phyloP scores from a whole-genome alignment of 768 basidiomycete species.

The Galerina sulciceps region DNA sequence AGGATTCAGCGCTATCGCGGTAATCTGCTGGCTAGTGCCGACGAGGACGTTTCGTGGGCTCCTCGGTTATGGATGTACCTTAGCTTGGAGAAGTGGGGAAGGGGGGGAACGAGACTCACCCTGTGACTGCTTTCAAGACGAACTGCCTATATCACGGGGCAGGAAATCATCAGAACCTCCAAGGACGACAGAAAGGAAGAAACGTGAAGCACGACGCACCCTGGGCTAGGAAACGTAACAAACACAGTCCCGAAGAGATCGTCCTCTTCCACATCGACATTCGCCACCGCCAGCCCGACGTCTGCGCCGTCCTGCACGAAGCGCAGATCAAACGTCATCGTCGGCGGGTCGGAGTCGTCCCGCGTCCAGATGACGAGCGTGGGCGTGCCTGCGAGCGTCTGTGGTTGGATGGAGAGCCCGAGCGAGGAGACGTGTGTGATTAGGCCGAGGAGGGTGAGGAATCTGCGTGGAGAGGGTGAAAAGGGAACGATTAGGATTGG shows the following conservation, averaged over 20 bases:
- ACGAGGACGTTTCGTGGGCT: too few relatives aligned
- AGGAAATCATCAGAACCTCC: not conserved
- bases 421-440: not conserved
- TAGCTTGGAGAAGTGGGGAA: too few relatives aligned
- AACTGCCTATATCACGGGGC: conserved; percentile 8
- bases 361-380: conserved; percentile 17
- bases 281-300: conserved; percentile 18
- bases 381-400: conserved; percentile 9
- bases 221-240: conserved; percentile 17
- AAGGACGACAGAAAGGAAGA: not conserved
- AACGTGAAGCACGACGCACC: conserved; percentile 17
- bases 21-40: too few relatives aligned
- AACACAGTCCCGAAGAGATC: conserved; percentile 8
- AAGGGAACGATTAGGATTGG: not conserved
- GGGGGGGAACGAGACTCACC: too few relatives aligned
- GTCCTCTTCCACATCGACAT: conserved; percentile 2
- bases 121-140: conserved; percentile 20
- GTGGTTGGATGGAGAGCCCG: conserved; percentile 11
- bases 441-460: not conserved
- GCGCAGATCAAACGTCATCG: conserved; percentile 15
- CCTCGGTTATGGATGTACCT: not conserved
- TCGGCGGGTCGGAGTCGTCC: not conserved
- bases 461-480: not conserved
- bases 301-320: conserved; percentile 19
- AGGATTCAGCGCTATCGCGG: too few relatives aligned